These are phyloP conservation scores for Pyropia haitanensis DNA, from an alignment of 23 red algal species.

Conservation along the genomic window DNA sequence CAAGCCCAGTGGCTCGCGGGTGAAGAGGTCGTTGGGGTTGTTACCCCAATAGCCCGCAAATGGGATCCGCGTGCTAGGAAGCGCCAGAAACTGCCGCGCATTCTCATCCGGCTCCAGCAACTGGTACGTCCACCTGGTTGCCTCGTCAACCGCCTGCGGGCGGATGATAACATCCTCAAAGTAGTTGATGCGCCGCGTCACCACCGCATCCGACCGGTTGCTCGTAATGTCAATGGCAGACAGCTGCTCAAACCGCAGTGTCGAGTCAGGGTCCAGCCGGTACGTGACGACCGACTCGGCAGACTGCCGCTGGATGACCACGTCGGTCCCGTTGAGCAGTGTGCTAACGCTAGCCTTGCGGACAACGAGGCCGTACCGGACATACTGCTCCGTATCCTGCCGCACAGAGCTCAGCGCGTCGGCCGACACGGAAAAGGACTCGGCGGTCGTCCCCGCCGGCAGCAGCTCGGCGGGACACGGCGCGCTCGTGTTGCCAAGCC, in stretches of 20 bases:
- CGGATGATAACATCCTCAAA: slow-evolving; percentile 49
- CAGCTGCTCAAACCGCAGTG: slow-evolving; percentile 9
- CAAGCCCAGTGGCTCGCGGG: slow-evolving; percentile 18
- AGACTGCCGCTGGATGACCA: no score
- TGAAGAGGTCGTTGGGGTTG: slow-evolving; percentile 9
- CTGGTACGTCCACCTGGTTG: slow-evolving; percentile 38
- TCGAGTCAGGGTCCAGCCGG: no score
- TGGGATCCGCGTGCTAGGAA: slow-evolving; percentile 14
- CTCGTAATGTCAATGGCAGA: slow-evolving; percentile 20
- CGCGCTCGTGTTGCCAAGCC: no score
- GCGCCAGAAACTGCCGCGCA: slow-evolving; percentile 11
- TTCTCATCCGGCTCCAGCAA: slow-evolving; percentile 16
- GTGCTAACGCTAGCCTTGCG: no score
- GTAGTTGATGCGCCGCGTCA: slow-evolving; percentile 31
- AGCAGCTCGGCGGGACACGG: no score
- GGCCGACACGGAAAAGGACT: no score
- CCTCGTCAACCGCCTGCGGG: slow-evolving; percentile 16
- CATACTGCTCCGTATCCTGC: no score
- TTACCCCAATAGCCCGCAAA: slow-evolving; percentile 20
- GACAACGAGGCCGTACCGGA: no score
- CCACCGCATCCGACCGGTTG: slow-evolving; percentile 32
- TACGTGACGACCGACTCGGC: no score
- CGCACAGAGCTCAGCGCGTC: no score
- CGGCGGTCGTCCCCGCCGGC: no score
- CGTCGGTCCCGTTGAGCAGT: no score